Evolutionary conservation across 352 stramenopile species (phyloP).

Genomic region (Poterioochromonas sp.): DNA sequence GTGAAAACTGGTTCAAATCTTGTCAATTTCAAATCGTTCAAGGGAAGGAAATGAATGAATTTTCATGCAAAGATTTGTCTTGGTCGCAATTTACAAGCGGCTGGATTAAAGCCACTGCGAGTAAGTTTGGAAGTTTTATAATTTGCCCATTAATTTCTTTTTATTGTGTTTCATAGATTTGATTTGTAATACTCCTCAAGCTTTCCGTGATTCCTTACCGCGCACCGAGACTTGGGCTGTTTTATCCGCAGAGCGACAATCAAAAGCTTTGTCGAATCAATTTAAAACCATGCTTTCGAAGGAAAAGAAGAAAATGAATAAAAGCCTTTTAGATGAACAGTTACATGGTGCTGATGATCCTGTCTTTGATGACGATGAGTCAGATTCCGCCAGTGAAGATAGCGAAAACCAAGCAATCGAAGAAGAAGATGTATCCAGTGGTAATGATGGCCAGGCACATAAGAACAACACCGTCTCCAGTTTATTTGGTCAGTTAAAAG

Average conservation of each 20-base stretch:
- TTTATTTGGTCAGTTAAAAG: background rate
- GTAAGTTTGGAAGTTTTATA: background rate
- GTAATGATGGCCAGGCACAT: background rate
- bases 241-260: background rate
- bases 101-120: conserved; percentile 14
- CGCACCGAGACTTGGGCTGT: background rate
- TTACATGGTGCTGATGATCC: background rate
- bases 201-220: background rate
- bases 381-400: background rate
- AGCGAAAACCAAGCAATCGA: background rate
- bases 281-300: background rate
- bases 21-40: background rate
- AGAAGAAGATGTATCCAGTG: background rate
- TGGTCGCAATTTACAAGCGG: background rate
- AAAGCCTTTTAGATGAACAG: background rate
- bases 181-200: background rate
- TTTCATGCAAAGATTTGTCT: background rate
- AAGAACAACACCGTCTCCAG: background rate
- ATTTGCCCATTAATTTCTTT: background rate
- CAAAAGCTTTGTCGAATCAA: background rate
- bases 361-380: background rate
- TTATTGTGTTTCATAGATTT: background rate
- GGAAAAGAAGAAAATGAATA: background rate
- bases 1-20: background rate
- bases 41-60: background rate